Evolutionary conservation across 257 asterid species (phyloP).

Genomic region (Scutellaria galericulata): DNA sequence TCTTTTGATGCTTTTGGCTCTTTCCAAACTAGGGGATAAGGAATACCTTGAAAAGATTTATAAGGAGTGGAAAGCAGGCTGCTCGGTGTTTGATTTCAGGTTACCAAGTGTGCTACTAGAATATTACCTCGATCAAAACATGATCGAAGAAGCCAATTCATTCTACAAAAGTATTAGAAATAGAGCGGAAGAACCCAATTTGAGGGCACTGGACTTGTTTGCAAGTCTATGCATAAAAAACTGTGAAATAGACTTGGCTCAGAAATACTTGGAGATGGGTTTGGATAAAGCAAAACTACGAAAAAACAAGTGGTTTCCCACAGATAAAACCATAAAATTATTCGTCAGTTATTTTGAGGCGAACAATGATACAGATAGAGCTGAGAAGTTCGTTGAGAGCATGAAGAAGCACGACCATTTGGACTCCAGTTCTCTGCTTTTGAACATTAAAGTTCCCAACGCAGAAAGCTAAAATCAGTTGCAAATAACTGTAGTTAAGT

Average conservation of each 20-base stretch:
- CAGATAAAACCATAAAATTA: conserved; percentile 52
- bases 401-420: conserved; percentile 61
- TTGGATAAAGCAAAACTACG: conserved; percentile 37
- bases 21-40: conserved; percentile 54
- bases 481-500: not conserved
- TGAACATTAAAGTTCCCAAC: conserved; percentile 31
- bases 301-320: conserved; percentile 54
- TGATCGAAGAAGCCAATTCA: conserved; percentile 67
- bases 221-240: conserved; percentile 51
- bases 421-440: conserved; percentile 47
- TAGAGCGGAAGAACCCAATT: conserved; percentile 46
- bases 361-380: conserved; percentile 48
- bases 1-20: conserved; percentile 53
- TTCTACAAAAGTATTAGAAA: conserved; percentile 45
- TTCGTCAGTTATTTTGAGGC: conserved; percentile 58
- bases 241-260: conserved; percentile 56
- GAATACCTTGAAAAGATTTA: conserved; percentile 56
- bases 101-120: conserved; percentile 69
- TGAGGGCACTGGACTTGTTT: conserved; percentile 51
- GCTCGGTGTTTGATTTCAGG: conserved; percentile 54
- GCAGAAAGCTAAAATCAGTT: conserved; percentile 6
- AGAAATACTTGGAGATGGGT: conserved; percentile 67
- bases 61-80: conserved; percentile 63
- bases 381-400: conserved; percentile 53
- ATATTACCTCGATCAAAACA: conserved; percentile 51